Conservation (phyloP, 129 eudicot genomes). For the Artemisia argyi region DNA sequence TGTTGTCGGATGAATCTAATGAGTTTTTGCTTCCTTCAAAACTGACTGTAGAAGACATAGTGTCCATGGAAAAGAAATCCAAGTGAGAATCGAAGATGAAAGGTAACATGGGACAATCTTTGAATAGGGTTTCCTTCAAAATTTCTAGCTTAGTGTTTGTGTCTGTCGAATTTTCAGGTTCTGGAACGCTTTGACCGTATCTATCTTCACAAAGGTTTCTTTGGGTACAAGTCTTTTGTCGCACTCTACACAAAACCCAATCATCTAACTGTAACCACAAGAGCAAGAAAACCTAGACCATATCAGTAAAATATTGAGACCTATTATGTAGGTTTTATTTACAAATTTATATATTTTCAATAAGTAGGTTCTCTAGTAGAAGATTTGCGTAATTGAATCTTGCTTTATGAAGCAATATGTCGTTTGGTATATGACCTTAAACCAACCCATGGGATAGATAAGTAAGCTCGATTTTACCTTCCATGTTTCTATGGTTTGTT, state of each 20-base stretch:
- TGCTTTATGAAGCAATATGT: too few relatives aligned
- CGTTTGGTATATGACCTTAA: too few relatives aligned
- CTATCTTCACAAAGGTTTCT: slow-evolving; percentile 35
- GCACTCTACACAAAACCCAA: slow-evolving; percentile 58
- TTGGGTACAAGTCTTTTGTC: slow-evolving; percentile 32
- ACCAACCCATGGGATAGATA: too few relatives aligned
- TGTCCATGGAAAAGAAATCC: slow-evolving; percentile 26
- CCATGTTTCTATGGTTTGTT: neutral
- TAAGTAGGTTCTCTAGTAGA: too few relatives aligned
- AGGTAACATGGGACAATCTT: slow-evolving; percentile 50
- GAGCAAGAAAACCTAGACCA: neutral
- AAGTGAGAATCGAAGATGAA: slow-evolving; percentile 41
- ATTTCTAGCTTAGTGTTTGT: slow-evolving; percentile 26
- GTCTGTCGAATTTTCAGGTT: slow-evolving; percentile 19
- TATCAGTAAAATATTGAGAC: slow-evolving; percentile 4
- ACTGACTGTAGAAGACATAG: slow-evolving; percentile 30
- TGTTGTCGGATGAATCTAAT: slow-evolving; percentile 18
- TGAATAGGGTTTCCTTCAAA: slow-evolving; percentile 27
- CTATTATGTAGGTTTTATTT: neutral
- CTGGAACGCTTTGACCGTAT: slow-evolving; percentile 21
- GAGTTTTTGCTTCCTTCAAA: slow-evolving; percentile 30
- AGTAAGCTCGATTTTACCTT: neutral
- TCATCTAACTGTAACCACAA: slow-evolving; percentile 43
- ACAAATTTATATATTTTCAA: too few relatives aligned
- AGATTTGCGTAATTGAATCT: too few relatives aligned